Evolutionary conservation across 2,329 filamentous ascomycete genomes (phyloP), one percentile per base, ranked within the genome.

Genomic region (Hyphodiscus sp.): DNA sequence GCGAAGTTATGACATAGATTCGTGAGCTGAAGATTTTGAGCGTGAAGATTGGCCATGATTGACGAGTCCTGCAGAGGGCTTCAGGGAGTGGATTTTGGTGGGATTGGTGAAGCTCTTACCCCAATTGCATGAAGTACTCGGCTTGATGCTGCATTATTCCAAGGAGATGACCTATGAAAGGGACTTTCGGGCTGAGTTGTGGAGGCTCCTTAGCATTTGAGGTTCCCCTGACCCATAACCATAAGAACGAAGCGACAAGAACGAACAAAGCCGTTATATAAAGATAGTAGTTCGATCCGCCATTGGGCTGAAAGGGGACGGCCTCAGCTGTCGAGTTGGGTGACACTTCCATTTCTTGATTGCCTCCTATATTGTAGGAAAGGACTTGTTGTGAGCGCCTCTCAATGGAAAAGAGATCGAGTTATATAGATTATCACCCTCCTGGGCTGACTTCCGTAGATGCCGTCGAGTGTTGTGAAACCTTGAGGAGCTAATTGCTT

Each of bases 121-220:
- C 67, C 4, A 76, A 42, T 10, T 60, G 67, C 10, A 60, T 52
- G 41, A 68, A 62, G 51, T 75, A 76, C 43, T 65, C 59, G 16
- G 64, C 63, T 42, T 69, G 63, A 33, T 68, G 54, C 20, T 59
- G 55, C 11, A 74, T 57, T 52, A 76, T 63, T 4, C 72, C 71
- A 30, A 77, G 62, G 15, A 76, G 65, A 56, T 78, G 75, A 2
- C 75, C 75, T 30, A 78, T 61, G 19, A 72, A 64, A 1, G 75
- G 75, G 16, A 78, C 63, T 23, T 49, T 66, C 0, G 72, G 64
- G 20, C 67, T 68, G 10, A 76, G 20, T 0, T 71, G 49, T 13
- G 74, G 74, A 8, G 76, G 75, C 53, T 78, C 75, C 50, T 67
- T 62, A 8, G 69, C 57, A 47, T 71, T 65, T 4, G 15, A 9